These are phyloP conservation scores for Cymbidium sinense DNA, from an alignment of 106 monocot species.

Conservation along the genomic window DNA sequence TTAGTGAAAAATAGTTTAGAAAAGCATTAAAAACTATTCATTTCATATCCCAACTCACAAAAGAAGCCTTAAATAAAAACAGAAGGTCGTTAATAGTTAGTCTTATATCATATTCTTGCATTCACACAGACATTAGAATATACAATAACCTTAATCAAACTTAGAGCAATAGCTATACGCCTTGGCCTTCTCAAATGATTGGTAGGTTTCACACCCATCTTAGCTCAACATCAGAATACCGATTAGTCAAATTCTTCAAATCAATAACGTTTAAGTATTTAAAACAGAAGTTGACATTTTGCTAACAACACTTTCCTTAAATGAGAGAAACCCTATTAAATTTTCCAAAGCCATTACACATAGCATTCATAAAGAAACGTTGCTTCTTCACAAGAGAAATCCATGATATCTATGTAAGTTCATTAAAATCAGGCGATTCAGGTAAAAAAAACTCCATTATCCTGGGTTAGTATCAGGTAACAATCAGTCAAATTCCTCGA, in stretches of 20 bases:
- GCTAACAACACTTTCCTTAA: not conserved
- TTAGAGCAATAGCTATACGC: not conserved
- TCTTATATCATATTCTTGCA: not conserved
- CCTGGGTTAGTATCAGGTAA: not conserved
- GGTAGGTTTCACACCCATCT: too few species aligned
- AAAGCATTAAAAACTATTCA: not conserved
- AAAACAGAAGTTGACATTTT: not conserved
- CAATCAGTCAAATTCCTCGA: not conserved
- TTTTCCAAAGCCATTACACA: too few species aligned
- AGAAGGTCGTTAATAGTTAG: not conserved
- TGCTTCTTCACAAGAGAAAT: too few species aligned
- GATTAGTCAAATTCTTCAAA: not conserved
- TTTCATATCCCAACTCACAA: not conserved
- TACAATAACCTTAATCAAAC: not conserved
- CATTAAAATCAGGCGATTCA: too few species aligned
- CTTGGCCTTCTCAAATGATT: not conserved
- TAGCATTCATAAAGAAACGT: too few species aligned
- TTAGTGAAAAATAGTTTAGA: too few species aligned
- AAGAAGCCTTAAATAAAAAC: not conserved
- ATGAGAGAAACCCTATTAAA: too few species aligned
- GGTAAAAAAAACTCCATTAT: too few species aligned
- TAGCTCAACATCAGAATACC: not conserved
- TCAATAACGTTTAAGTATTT: not conserved
- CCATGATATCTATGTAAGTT: too few species aligned
- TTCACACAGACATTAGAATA: not conserved